Conservation (phyloP, 2,329 filamentous ascomycete genomes). For the Trichoderma sp. region DNA sequence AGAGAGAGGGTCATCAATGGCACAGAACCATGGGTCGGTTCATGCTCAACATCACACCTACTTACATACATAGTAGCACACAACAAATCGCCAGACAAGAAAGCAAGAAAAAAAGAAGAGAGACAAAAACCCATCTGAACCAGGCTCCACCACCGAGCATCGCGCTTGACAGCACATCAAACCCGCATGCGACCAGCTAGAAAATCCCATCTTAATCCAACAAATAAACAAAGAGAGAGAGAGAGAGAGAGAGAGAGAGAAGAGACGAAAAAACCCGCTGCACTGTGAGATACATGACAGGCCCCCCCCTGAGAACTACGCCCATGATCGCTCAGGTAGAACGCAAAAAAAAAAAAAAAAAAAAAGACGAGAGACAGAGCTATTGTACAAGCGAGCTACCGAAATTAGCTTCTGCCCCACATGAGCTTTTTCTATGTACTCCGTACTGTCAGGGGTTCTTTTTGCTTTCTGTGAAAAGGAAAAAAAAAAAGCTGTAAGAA, state of each 20-base stretch:
- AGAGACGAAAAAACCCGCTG: neutral
- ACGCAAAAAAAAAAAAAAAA: neutral
- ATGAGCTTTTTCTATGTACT: neutral
- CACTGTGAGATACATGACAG: conserved; percentile 18
- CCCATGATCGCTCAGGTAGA: conserved; percentile 5
- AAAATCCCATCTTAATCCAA: neutral
- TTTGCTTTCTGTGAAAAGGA: neutral
- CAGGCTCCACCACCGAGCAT: neutral
- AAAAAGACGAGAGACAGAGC: neutral
- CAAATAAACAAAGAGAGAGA: neutral
- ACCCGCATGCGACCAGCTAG: neutral
- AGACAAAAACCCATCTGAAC: neutral
- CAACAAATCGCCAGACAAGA: neutral
- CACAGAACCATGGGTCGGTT: neutral
- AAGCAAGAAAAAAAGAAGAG: neutral
- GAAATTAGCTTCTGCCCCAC: neutral
- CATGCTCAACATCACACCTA: neutral
- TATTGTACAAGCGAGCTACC: neutral
- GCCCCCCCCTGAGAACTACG: conserved; percentile 10
- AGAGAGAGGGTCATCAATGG: neutral
- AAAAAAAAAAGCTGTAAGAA: too few relatives aligned
- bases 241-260: neutral
- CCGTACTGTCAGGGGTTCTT: neutral
- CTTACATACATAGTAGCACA: neutral
- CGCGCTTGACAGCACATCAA: conserved; percentile 8